phyloP scores from a whole-genome alignment of 2,329 filamentous ascomycete genomes.

The Ophiostoma sp. region DNA sequence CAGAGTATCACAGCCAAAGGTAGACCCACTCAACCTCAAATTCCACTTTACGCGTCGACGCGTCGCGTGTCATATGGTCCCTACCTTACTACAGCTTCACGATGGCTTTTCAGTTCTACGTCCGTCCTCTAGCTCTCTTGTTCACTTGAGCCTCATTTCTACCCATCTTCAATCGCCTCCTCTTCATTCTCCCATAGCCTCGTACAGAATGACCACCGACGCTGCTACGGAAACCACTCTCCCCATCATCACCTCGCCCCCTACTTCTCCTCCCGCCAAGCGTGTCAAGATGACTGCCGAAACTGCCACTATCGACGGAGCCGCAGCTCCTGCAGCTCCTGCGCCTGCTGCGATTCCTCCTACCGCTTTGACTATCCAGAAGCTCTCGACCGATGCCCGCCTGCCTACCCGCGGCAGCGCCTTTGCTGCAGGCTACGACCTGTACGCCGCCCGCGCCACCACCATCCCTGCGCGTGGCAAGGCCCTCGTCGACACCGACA shows the following conservation, averaged over 20 bases:
- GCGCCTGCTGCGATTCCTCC: slow-evolving; percentile 26
- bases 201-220: slow-evolving; percentile 22
- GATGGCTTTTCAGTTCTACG: neutral
- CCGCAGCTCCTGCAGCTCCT: slow-evolving; percentile 31
- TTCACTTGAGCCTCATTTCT: neutral
- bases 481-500: slow-evolving; percentile 81
- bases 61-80: slow-evolving; percentile 13
- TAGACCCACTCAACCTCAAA: slow-evolving; percentile 16
- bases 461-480: slow-evolving; percentile 77
- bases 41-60: slow-evolving; percentile 24
- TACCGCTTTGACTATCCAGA: slow-evolving; percentile 70
- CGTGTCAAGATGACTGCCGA: slow-evolving; percentile 56
- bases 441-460: slow-evolving; percentile 73
- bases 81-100: neutral
- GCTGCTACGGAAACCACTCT: slow-evolving; percentile 18
- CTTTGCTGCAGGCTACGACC: slow-evolving; percentile 87
- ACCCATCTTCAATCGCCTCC: neutral
- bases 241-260: slow-evolving; percentile 41
- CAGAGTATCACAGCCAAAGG: neutral
- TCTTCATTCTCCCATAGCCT: no score
- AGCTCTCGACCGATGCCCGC: slow-evolving; percentile 71
- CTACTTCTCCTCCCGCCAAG: slow-evolving; percentile 72
- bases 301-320: slow-evolving; percentile 33
- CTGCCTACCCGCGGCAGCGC: slow-evolving; percentile 83
- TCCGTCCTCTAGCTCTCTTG: neutral